Percentiles rank a stretch among this genome's conserved stretches.
Evolutionary conservation across 441 rosid species (phyloP).

Genomic region (Hura crepitans): DNA sequence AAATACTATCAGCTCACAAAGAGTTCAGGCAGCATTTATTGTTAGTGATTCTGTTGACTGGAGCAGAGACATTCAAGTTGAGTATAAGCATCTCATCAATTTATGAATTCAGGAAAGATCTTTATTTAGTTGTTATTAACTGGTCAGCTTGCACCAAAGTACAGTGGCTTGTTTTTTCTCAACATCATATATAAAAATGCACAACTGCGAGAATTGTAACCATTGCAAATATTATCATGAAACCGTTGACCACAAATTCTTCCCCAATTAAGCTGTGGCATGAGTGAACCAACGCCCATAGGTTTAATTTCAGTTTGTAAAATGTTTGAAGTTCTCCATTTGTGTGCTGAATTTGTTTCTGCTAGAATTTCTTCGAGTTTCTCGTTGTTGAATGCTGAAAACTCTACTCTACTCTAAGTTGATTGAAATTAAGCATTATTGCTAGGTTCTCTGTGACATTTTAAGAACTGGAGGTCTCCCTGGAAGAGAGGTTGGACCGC

Average conservation of each 20-base stretch:
- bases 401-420: background rate
- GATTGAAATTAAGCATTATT: conserved; percentile 3
- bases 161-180: conserved; percentile 2
- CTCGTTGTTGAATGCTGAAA: background rate
- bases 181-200: no score
- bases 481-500: conserved; percentile 56
- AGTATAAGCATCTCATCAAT: background rate
- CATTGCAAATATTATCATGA: no score
- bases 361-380: background rate
- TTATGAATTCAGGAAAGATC: background rate
- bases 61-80: conserved; percentile 90
- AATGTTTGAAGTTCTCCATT: background rate
- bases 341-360: background rate
- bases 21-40: conserved; percentile 77
- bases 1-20: conserved; percentile 34
- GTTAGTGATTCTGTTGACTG: conserved; percentile 91
- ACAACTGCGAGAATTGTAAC: no score
- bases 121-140: background rate
- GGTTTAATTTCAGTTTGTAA: no score
- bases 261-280: no score
- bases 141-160: background rate
- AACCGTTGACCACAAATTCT: no score
- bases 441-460: conserved; percentile 80
- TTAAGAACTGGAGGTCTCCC: conserved; percentile 86
- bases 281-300: no score